These are phyloP conservation scores for Xylaria polymorpha DNA, from an alignment of 2,329 filamentous ascomycete genomes.

Conservation along the genomic window DNA sequence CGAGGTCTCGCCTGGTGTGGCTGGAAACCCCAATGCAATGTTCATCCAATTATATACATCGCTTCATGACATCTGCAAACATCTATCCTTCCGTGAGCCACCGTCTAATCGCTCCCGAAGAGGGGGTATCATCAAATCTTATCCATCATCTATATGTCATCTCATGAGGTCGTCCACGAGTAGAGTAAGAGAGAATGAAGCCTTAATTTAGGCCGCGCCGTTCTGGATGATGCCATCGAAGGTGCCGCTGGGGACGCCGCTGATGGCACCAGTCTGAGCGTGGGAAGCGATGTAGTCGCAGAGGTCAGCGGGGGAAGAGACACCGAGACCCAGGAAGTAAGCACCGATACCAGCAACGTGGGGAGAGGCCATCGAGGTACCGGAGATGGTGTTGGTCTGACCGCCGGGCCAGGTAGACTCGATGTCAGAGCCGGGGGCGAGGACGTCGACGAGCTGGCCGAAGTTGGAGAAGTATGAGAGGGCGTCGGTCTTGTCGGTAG, in stretches of 20 bases:
- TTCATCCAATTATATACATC: slow-evolving; percentile 18
- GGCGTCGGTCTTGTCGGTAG: slow-evolving; percentile 55
- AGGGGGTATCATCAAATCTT: slow-evolving; percentile 28
- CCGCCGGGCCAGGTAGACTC: slow-evolving; percentile 55
- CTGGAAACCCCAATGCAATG: slow-evolving; percentile 20
- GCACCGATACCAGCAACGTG: slow-evolving; percentile 71
- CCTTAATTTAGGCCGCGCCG: slow-evolving; percentile 38
- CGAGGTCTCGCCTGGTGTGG: background rate
- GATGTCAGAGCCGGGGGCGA: slow-evolving; percentile 57
- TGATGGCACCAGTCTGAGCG: slow-evolving; percentile 55
- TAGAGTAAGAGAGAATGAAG: background rate
- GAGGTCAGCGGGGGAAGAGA: slow-evolving; percentile 54
- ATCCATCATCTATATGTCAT: slow-evolving; percentile 23
- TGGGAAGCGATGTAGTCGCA: slow-evolving; percentile 56
- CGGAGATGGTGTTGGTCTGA: slow-evolving; percentile 58
- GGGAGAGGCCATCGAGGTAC: slow-evolving; percentile 72
- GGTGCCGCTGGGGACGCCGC: slow-evolving; percentile 50
- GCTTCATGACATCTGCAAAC: slow-evolving; percentile 12
- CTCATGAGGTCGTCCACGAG: slow-evolving; percentile 8
- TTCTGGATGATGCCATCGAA: slow-evolving; percentile 53
- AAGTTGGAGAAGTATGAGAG: slow-evolving; percentile 63
- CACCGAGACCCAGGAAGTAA: slow-evolving; percentile 63
- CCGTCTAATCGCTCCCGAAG: slow-evolving; percentile 8
- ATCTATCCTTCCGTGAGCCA: slow-evolving; percentile 7
- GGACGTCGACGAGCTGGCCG: slow-evolving; percentile 57